A percentile compares a stretch with the other conserved stretches of the same genome.
These are phyloP conservation scores for Trichoderma sp. DNA, from an alignment of 2,329 filamentous ascomycete species.

Conservation along the genomic window DNA sequence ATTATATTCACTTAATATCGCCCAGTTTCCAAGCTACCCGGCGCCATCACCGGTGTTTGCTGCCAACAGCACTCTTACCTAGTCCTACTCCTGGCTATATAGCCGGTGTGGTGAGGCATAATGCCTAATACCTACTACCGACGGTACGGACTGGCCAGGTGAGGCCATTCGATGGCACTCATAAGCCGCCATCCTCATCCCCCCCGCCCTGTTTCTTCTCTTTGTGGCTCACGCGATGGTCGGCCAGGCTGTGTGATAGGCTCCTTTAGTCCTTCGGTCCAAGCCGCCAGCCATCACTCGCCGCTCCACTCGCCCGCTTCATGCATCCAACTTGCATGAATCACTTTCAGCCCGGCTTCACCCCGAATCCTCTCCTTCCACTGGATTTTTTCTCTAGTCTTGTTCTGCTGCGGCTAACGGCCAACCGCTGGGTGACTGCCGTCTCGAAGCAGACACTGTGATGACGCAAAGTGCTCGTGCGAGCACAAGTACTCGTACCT, in stretches of 20 bases:
- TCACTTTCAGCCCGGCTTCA: slow-evolving; percentile 14
- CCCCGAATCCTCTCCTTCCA: background rate
- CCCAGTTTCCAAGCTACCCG: background rate
- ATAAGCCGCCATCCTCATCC: background rate
- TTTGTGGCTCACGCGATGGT: slow-evolving; percentile 3
- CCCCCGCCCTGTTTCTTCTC: background rate
- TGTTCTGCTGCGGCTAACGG: background rate
- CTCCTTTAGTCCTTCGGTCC: slow-evolving; percentile 6
- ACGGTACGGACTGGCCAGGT: background rate
- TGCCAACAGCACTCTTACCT: background rate
- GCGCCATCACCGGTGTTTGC: background rate
- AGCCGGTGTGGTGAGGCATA: background rate
- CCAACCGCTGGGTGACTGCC: background rate
- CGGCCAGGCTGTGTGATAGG: background rate
- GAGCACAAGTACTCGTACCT: background rate
- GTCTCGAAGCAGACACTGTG: background rate
- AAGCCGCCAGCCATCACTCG: slow-evolving; percentile 5
- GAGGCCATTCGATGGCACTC: background rate
- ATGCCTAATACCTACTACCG: background rate
- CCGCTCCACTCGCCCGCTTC: slow-evolving; percentile 10
- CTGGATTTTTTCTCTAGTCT: background rate
- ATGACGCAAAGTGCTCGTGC: background rate
- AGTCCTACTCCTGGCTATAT: too few species aligned
- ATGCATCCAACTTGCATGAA: slow-evolving; percentile 20
- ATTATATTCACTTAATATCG: too few species aligned